Evolutionary conservation across 2,329 filamentous ascomycete genomes (phyloP).

Genomic region (Curvularia lunata): DNA sequence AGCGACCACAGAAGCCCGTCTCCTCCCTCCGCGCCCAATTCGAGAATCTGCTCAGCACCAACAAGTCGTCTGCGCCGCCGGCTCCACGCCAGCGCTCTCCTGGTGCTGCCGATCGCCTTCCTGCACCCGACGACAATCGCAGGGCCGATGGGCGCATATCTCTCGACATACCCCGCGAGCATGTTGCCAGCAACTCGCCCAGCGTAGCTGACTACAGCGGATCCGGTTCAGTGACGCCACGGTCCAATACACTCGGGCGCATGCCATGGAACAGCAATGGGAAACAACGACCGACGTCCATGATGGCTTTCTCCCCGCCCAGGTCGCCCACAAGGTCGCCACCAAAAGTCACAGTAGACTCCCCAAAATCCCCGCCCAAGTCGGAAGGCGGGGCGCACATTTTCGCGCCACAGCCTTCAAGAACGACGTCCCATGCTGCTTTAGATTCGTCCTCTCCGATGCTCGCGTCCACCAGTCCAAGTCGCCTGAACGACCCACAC

Average conservation of each 20-base stretch:
- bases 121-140: conserved; percentile 36
- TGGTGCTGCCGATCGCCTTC: conserved; percentile 42
- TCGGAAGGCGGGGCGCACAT: conserved; percentile 33
- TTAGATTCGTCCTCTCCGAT: conserved; percentile 28
- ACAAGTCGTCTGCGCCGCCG: conserved; percentile 33
- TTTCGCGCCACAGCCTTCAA: conserved; percentile 45
- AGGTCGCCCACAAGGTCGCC: conserved; percentile 59
- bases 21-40: conserved; percentile 82
- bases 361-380: conserved; percentile 71
- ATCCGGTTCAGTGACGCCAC: conserved; percentile 41
- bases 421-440: conserved; percentile 31
- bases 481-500: conserved; percentile 42
- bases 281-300: conserved; percentile 55
- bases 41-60: conserved; percentile 70
- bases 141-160: conserved; percentile 49
- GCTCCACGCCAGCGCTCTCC: conserved; percentile 39
- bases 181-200: conserved; percentile 29
- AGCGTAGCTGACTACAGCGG: conserved; percentile 48
- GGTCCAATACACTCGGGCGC: conserved; percentile 42
- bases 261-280: conserved; percentile 46
- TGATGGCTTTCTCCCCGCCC: conserved; percentile 56
- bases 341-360: conserved; percentile 72
- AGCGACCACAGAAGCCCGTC: conserved; percentile 69
- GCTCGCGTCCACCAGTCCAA: conserved; percentile 28
- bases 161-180: conserved; percentile 50